Base-by-base conservation (phyloP, 192 early-diverging fungal genomes). In the Coemansia reversa region DNA sequence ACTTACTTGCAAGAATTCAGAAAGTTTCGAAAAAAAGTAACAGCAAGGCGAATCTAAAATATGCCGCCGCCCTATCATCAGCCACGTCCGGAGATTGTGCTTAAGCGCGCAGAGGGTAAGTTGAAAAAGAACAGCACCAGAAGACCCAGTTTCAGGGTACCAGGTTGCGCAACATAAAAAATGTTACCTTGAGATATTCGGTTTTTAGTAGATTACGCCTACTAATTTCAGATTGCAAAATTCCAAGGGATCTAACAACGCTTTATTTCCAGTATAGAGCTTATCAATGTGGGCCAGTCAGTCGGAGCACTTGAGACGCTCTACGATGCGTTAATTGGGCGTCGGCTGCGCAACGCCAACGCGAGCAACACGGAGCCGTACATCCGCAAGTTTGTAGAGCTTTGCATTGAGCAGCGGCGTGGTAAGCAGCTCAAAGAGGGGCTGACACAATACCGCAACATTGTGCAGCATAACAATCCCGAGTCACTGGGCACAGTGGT, bases 371-470 rank as follows among this genome's bases (percentile, higher is more conserved):
- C 96, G 60, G 95, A 99, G 83, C 95, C 95, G 63, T 94, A 96
- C 63, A 86, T 97, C 83, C 85, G 92, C 70, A 91, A 92, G 75
- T 97, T 94, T 75, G 86, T 97, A 47, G 92, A 95, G 73, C 86
- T 98, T 53, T 89, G 89, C 69, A 94, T 98, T 14, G 79, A 89
- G 67, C 84, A 93, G 30, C 85, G 93, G 51, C 89, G 92, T 72
- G 93, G 94, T 56, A 95, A 94, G 86, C 83, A 89, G 52, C 92
- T 92, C 45, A 94, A 95, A 81, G 96, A 99, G 81, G 95, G 89
- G 55, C 85, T 99, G 70, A 91, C 92, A 65, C 93, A 97, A 84
- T 98, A 95, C 85, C 97, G 97, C 83, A 97, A 98, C 84, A 94
- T 96, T 77, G 90, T 94, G 48, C 95, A 99, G 84, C 94, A 97